These are phyloP conservation scores for Tanozyma kutaoensis DNA, from an alignment of 805 yeast species.

Conservation along the genomic window DNA sequence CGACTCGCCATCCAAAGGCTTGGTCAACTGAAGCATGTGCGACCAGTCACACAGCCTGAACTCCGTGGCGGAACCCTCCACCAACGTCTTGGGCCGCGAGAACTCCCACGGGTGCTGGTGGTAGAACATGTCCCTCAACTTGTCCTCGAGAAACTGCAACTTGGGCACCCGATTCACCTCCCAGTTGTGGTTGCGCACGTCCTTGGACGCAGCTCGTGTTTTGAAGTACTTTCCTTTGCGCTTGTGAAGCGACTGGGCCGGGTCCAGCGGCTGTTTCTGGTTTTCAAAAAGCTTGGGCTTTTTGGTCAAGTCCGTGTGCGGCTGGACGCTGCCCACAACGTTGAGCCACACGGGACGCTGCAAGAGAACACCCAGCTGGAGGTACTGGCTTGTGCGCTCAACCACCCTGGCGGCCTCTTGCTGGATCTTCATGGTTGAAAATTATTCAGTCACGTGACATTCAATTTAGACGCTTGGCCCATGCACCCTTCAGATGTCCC, in stretches of 20 bases:
- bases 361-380: constrained; percentile 55
- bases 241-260: constrained; percentile 3
- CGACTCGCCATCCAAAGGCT: constrained; percentile 76
- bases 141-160: constrained; percentile 60
- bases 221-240: constrained; percentile 24
- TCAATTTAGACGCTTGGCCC: not conserved
- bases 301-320: constrained; percentile 47
- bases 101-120: constrained; percentile 98
- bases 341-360: constrained; percentile 83
- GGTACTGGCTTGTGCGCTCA: constrained; percentile 66
- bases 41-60: constrained; percentile 59
- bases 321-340: constrained; percentile 76
- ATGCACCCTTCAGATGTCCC: not conserved
- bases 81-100: constrained; percentile 72
- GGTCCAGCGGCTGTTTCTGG: constrained; percentile 14
- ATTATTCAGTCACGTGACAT: too few relatives aligned
- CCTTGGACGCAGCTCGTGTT: constrained; percentile 31
- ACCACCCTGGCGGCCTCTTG: constrained; percentile 59
- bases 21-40: constrained; percentile 53
- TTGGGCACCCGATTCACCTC: constrained; percentile 36
- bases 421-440: constrained; percentile 44
- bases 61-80: constrained; percentile 64
- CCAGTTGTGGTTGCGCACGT: constrained; percentile 23
- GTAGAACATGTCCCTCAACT: constrained; percentile 68
- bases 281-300: constrained; percentile 20